Percentiles rank a stretch among this genome's conserved stretches.
Evolutionary conservation across 2,329 filamentous ascomycete species (phyloP).

Genomic region (Lomentospora prolificans): DNA sequence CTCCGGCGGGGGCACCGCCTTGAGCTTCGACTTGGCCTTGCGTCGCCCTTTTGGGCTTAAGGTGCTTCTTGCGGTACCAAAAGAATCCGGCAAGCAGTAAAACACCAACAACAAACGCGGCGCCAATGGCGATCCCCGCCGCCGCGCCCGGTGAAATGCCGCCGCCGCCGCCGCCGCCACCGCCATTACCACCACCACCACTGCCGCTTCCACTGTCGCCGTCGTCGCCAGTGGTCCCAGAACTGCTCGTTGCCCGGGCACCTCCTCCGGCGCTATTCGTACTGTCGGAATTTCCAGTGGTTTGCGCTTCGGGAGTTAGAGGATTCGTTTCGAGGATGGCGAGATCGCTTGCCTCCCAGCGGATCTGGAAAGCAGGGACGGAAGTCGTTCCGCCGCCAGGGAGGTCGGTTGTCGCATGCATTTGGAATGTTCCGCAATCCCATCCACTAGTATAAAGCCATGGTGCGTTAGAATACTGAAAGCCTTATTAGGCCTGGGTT

Average conservation of each 20-base stretch:
- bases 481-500: no score
- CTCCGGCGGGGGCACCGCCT: background rate
- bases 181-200: background rate
- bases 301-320: background rate
- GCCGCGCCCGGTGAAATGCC: background rate
- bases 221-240: background rate
- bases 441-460: no score
- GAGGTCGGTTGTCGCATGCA: conserved; percentile 1
- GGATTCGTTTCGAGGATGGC: conserved; percentile 5
- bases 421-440: background rate
- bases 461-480: no score
- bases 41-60: background rate
- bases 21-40: background rate
- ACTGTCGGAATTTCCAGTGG: no score
- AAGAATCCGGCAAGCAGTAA: background rate
- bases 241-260: background rate
- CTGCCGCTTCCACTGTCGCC: background rate
- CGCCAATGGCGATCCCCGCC: conserved; percentile 4
- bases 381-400: background rate
- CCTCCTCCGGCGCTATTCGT: no score
- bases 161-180: background rate
- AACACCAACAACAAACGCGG: background rate
- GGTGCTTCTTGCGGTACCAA: conserved; percentile 1
- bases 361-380: conserved; percentile 5
- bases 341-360: conserved; percentile 6